Percentiles rank a stretch among this genome's conserved stretches.
phyloP scores from a whole-genome alignment of 2,329 filamentous ascomycete genomes.

The Alternaria postmessia region DNA sequence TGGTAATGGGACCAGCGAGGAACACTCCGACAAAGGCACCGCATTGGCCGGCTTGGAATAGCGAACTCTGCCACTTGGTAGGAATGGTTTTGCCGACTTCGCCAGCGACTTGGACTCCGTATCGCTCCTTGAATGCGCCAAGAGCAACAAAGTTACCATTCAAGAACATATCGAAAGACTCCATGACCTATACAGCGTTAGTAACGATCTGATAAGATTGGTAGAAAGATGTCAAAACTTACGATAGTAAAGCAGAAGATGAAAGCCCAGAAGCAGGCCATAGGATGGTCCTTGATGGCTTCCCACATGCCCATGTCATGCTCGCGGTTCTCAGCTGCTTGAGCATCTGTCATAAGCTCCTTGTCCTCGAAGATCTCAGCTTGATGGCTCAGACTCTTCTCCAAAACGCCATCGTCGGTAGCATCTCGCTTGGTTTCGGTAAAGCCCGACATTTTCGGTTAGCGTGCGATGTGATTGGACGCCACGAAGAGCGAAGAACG shows the following conservation, averaged over 20 bases:
- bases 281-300: conserved; percentile 61
- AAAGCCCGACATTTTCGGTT: conserved; percentile 16
- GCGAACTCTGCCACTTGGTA: conserved; percentile 65
- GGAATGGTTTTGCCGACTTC: conserved; percentile 52
- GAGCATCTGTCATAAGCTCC: conserved; percentile 50
- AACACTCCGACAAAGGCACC: conserved; percentile 69
- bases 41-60: conserved; percentile 63
- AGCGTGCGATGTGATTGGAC: conserved; percentile 8
- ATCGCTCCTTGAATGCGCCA: conserved; percentile 55
- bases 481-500: conserved; percentile 16
- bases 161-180: conserved; percentile 69
- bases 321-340: conserved; percentile 64
- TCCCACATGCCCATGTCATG: conserved; percentile 59
- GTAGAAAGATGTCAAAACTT: conserved; percentile 4
- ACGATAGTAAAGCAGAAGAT: conserved; percentile 65
- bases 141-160: conserved; percentile 67
- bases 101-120: conserved; percentile 53
- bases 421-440: conserved; percentile 14
- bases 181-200: conserved; percentile 63
- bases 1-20: conserved; percentile 66
- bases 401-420: conserved; percentile 3
- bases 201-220: not conserved
- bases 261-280: conserved; percentile 64
- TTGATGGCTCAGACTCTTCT: conserved; percentile 13
- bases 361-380: conserved; percentile 31